Evolutionary conservation across 139 green algal genomes (phyloP), one percentile per base, ranked within the genome.

Genomic region (Tetraselmis striata): DNA sequence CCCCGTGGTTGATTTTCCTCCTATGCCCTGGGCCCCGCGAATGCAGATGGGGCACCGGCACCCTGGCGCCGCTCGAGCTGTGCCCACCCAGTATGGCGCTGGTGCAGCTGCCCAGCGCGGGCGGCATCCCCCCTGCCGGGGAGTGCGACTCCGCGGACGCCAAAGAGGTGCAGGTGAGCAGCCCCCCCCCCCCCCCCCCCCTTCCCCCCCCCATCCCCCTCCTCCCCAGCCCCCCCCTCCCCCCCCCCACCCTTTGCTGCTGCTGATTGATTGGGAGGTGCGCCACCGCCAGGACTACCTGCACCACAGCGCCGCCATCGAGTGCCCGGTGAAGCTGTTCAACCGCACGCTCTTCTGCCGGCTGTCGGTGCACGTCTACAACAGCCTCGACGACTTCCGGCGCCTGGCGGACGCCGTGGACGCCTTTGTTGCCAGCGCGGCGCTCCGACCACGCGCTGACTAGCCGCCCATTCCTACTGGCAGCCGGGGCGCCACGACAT

Each of bases 251-350:
- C 18, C 45, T n/a, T n/a, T n/a, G n/a, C n/a, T n/a, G n/a, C n/a
- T n/a, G n/a, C n/a, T n/a, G n/a, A n/a, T n/a, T n/a, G n/a, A n/a
- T n/a, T n/a, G n/a, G n/a, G n/a, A n/a, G n/a, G n/a, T n/a, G n/a
- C 45, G 18, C 45, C 5, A 5, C 5, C 45, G 11, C 29, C 87
- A 94, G 90, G 90, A 95, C 77, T 5, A 84, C 31, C 81, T 95
- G 77, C 90, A 94, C 75, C 59, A 86, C 22, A 0, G 67, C 28
- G 45, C 87, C 77, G 24, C 75, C 31, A 82, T 94, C 0, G 91
- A 95, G 82, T 88, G 86, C 77, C 91, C 91, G 11, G 83, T 95
- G 79, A 95, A 95, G 86, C 87, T 78, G 78, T 83, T 93, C 30
- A 59, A 86, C 28, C 89, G 85, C 29, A n/a, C 30, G 2, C 81